Evolutionary conservation across 1,284 basidiomycete species (phyloP), one percentile per base, ranked within the genome.

Genomic region (Moniliophthora roreri): DNA sequence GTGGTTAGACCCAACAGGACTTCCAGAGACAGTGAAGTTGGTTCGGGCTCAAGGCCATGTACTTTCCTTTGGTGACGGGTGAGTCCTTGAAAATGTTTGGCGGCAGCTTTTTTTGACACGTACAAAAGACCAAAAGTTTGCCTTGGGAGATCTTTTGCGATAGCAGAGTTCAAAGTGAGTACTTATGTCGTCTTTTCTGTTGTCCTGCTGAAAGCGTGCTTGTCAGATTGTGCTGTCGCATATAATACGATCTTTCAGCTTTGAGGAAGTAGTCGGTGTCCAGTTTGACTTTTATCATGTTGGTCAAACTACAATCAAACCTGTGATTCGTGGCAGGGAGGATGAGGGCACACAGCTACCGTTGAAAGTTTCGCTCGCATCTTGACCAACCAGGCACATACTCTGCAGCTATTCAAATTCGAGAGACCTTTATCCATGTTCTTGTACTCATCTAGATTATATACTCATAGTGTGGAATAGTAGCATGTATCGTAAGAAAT

Each of bases 1-100:
- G n/a, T 64, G 62, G 57, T 57, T 68, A 51, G 63, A 67, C 64
- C 60, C 62, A 60, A 46, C 63, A 59, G 26, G 62, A 54, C 38
- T 67, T 58, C 57, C 65, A 62, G 28, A 53, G 28, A 26, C 35
- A 24, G 60, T 51, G 13, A 50, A 51, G 36, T 16, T 34, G n/a
- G 48, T 57, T 16, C 44, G 36, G 11, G 58, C 51, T 21, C 48
- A 53, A 32, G 62, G 58, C 13, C 52, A 59, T 32, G 34, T 59
- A 9, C 36, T 62, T 37, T 60, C 62, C 1, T 63, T 63, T 42
- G 61, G 62, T 1, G 60, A 63, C 48, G 62, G 62, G 56, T 48
- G 15, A 34, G 48, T n/a, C 13, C 13, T 11, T 11, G 28, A 11
- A 32, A 32, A 32, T 11, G 11, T 32, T 32, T 32, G 28, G 6